These are phyloP conservation scores for Pseudopithomyces chartarum DNA, from an alignment of 2,329 filamentous ascomycete genomes.

Conservation along the genomic window DNA sequence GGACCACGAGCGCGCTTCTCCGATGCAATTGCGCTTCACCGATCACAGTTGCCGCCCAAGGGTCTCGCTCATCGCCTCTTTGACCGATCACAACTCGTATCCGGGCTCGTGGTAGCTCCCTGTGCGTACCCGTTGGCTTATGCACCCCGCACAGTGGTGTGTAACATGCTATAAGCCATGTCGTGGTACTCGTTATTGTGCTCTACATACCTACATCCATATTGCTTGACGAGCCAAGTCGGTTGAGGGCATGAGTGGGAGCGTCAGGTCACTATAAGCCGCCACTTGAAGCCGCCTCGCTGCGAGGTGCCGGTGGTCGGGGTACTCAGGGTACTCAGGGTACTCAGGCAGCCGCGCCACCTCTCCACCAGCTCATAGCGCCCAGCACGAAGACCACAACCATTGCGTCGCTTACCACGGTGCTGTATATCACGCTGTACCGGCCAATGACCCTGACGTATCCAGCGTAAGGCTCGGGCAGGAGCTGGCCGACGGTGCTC, in stretches of 20 bases:
- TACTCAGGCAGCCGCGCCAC: slow-evolving; percentile 36
- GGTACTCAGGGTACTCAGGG: too few species aligned
- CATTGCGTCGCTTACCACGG: slow-evolving; percentile 74
- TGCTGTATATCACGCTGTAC: slow-evolving; percentile 73
- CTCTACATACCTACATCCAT: not conserved
- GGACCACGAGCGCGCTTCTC: not conserved
- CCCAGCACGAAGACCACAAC: slow-evolving; percentile 78
- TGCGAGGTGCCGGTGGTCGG: too few species aligned
- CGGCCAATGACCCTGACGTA: slow-evolving; percentile 66
- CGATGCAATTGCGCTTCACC: not conserved
- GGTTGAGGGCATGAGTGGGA: not conserved
- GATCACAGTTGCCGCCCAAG: not conserved
- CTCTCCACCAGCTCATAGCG: slow-evolving; percentile 56
- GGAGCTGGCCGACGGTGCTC: slow-evolving; percentile 65
- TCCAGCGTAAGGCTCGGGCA: slow-evolving; percentile 68
- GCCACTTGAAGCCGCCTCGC: not conserved
- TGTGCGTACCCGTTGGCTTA: not conserved
- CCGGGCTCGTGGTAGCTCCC: not conserved
- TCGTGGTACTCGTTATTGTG: not conserved
- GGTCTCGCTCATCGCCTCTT: not conserved
- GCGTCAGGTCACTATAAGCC: not conserved
- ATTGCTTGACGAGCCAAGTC: not conserved
- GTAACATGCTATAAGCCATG: not conserved
- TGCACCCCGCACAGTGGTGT: not conserved
- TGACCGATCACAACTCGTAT: not conserved